Conservation (phyloP, 2,329 filamentous ascomycete genomes). For the Endoconidiophora polonica region DNA sequence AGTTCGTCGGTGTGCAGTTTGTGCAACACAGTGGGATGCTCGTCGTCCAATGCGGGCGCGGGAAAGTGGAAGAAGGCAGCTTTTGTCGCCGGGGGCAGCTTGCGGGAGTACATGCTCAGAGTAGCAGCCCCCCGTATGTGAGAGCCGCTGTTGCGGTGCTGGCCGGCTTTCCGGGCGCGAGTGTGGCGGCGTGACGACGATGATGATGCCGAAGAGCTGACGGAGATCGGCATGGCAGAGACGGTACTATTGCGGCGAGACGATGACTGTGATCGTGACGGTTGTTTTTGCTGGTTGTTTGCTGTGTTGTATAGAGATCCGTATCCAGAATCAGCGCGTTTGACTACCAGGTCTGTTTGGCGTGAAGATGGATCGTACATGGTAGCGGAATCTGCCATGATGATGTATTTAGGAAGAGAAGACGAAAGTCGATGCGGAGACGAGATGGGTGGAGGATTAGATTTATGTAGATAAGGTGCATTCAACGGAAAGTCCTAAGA, state of each 20-base stretch:
- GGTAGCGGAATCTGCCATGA: background rate
- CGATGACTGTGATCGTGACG: constrained; percentile 18
- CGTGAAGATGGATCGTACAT: background rate
- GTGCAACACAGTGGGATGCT: background rate
- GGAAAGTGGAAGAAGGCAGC: constrained; percentile 35
- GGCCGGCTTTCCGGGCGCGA: constrained; percentile 13
- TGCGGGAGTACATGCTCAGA: constrained; percentile 8
- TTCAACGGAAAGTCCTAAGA: background rate
- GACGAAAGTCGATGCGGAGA: too few relatives aligned
- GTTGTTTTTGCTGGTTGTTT: background rate
- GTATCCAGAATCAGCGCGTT: constrained; percentile 42
- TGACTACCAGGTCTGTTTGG: constrained; percentile 26
- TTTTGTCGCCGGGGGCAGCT: constrained; percentile 17
- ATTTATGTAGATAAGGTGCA: background rate
- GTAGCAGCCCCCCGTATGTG: constrained; percentile 9
- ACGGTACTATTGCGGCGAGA: constrained; percentile 19
- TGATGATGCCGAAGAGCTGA: constrained; percentile 24
- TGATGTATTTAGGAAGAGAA: background rate
- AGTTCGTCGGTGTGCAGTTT: too few relatives aligned
- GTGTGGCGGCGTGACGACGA: constrained; percentile 17
- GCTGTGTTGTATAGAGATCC: constrained; percentile 28
- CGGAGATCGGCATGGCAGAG: constrained; percentile 14
- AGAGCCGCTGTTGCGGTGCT: constrained; percentile 16
- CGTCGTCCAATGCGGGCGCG: constrained; percentile 11
- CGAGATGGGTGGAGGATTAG: background rate